These are phyloP conservation scores for Naegleria lovaniensis DNA, from an alignment of 208 protist genomes.

Conservation along the genomic window DNA sequence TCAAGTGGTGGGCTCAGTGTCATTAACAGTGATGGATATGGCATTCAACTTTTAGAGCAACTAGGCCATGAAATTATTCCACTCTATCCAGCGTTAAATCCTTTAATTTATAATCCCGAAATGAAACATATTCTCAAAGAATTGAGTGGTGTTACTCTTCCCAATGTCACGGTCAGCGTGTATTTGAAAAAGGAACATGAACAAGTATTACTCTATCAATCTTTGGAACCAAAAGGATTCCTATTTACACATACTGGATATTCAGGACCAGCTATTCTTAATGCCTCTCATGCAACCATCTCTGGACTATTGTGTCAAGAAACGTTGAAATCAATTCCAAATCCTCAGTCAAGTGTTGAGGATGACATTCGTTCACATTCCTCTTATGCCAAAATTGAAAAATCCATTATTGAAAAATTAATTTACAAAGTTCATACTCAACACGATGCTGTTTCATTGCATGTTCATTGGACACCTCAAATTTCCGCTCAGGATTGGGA, in stretches of 20 bases:
- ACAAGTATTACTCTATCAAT: not conserved
- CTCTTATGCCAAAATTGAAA: not conserved
- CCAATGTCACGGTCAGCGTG: not conserved
- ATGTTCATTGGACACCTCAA: conserved; percentile 4
- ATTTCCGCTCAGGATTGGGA: not conserved
- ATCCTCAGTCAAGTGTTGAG: no score
- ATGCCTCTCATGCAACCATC: not conserved
- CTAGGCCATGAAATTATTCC: not conserved
- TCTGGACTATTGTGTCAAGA: not conserved
- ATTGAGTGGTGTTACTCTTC: not conserved
- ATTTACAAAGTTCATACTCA: not conserved
- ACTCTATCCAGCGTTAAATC: not conserved
- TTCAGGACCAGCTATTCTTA: not conserved
- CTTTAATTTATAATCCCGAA: not conserved
- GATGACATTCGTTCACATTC: not conserved
- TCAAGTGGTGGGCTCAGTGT: not conserved
- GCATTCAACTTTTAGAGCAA: not conserved
- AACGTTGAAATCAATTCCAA: no score
- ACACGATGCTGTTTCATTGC: not conserved
- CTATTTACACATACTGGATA: conserved; percentile 23
- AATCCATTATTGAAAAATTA: not conserved
- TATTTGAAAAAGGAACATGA: not conserved
- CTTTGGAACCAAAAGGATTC: not conserved
- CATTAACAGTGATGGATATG: conserved; percentile 11
- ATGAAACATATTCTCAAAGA: not conserved